Base-by-base conservation (phyloP, 495 filamentous ascomycete genomes). In the Patellaria atrata region DNA sequence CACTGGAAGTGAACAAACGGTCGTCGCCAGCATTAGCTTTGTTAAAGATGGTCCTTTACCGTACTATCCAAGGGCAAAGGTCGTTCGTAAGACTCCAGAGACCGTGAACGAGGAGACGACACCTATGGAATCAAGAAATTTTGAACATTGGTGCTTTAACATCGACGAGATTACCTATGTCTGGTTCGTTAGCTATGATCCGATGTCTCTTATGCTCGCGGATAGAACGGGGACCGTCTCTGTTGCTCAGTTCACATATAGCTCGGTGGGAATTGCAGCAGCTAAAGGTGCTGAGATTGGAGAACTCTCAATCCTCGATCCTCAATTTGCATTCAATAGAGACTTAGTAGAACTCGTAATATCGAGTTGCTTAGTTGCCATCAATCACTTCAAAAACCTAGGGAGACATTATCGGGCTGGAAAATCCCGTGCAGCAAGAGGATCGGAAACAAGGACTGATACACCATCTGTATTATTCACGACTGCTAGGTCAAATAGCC, bases 211-310 rank as follows among this genome's bases (percentile, higher is more conserved):
- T 7, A 28, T 22, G 13, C 14, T 48, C 21, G 22, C 26, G 1
- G 33, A 41, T 14, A 31, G 30, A 23, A 30, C 13, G 14, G 36
- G 41, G 3, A 22, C 11, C 15, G 6, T 35, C 2, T 33, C 38
- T 25, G 35, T 44, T 38, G 45, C 45, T 5, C 41, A 40, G 1
- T 48, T 48, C 28, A 44, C 37, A 2, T 48, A 44, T 27, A 40
- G 41, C 16, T 8, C 10, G 1, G 19, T 22, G 12, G 45, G 45
- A n/a, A 48, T 34, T 4, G 12, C 22, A 24, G 45, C 45, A 8
- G 14, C 36, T 18, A 30, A 37, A 31, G 45, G 45, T n/a, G 41
- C 41, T 3, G 41, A 41, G 17, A 41, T 41, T 5, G 45, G 45
- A 22, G 41, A 44, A 20, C 26, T 48, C 31, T 19, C 22, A 8